Percentiles rank a stretch among this genome's conserved stretches.
Conservation (phyloP, 2,329 filamentous ascomycete genomes). For the Metarhizium brunneum region DNA sequence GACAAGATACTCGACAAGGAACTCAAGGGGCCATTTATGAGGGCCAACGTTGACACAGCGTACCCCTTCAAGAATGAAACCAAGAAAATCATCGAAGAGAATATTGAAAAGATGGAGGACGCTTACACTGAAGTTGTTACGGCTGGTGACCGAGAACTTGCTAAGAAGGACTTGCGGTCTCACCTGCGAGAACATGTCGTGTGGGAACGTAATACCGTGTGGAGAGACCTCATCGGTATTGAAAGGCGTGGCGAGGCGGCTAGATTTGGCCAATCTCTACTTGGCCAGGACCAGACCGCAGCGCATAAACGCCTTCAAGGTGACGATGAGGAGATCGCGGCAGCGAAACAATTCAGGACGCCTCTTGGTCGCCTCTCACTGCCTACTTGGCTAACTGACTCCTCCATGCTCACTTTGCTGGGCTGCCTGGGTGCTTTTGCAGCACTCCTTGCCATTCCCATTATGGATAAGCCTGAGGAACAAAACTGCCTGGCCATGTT, state of each 20-base stretch:
- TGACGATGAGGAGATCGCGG: constrained; percentile 58
- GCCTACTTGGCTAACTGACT: constrained; percentile 76
- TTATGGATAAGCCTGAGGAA: constrained; percentile 81
- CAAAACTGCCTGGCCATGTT: constrained; percentile 94
- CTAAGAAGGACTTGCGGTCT: constrained; percentile 77
- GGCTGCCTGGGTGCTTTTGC: constrained; percentile 64
- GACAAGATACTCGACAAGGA: constrained; percentile 89
- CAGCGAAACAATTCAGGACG: constrained; percentile 62
- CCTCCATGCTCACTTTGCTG: constrained; percentile 70
- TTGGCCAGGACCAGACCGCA: constrained; percentile 64
- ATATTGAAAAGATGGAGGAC: constrained; percentile 66
- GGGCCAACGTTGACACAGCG: constrained; percentile 62
- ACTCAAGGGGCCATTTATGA: constrained; percentile 69
- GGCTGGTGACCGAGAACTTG: constrained; percentile 64
- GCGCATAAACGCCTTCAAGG: constrained; percentile 69
- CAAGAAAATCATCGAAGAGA: constrained; percentile 58
- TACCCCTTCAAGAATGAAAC: constrained; percentile 74
- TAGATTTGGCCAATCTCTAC: constrained; percentile 75
- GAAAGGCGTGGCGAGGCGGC: constrained; percentile 92
- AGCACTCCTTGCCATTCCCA: constrained; percentile 63
- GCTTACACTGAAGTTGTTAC: constrained; percentile 78
- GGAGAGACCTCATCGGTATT: constrained; percentile 97
- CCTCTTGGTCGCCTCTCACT: constrained; percentile 69
- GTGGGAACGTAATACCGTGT: constrained; percentile 98
- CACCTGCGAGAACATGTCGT: constrained; percentile 95